These are phyloP conservation scores for Nothophaeocryptopus gaeumannii DNA, from an alignment of 2,329 filamentous ascomycete genomes.

Conservation along the genomic window DNA sequence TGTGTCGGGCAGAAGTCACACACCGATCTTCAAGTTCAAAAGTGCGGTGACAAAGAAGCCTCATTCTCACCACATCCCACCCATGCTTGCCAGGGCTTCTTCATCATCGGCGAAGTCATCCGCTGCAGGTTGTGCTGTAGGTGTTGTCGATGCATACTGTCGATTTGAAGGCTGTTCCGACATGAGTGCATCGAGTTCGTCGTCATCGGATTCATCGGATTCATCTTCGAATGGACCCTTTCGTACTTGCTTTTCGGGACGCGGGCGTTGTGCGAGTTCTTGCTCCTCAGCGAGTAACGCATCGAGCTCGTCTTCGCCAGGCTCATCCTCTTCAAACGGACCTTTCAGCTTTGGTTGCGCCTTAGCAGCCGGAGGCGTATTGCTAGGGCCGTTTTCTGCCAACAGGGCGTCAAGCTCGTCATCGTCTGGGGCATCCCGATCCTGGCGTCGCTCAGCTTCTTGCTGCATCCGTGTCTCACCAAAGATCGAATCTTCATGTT, in stretches of 20 bases:
- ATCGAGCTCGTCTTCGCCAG: slow-evolving; percentile 17
- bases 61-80: slow-evolving; percentile 9
- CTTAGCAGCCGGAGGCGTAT: not conserved
- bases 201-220: slow-evolving; percentile 16
- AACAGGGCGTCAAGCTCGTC: slow-evolving; percentile 30
- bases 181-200: slow-evolving; percentile 54
- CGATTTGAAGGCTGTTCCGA: slow-evolving; percentile 42
- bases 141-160: not conserved
- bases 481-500: slow-evolving; percentile 7
- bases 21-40: not conserved
- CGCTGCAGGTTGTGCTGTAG: not conserved
- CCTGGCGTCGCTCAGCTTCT: not conserved
- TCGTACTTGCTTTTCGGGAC: slow-evolving; percentile 15
- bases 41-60: not conserved
- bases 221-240: slow-evolving; percentile 22
- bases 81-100: slow-evolving; percentile 59
- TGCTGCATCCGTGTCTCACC: not conserved
- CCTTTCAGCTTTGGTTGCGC: slow-evolving; percentile 21
- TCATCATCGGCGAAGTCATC: slow-evolving; percentile 59
- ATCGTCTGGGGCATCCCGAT: slow-evolving; percentile 20
- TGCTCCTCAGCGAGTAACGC: slow-evolving; percentile 1
- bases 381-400: slow-evolving; percentile 15
- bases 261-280: not conserved
- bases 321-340: slow-evolving; percentile 19
- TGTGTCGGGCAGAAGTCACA: not conserved